Percentiles rank a stretch among this genome's conserved stretches.
Conservation (phyloP, 2,329 filamentous ascomycete species). For the Xylariaceae sp. region DNA sequence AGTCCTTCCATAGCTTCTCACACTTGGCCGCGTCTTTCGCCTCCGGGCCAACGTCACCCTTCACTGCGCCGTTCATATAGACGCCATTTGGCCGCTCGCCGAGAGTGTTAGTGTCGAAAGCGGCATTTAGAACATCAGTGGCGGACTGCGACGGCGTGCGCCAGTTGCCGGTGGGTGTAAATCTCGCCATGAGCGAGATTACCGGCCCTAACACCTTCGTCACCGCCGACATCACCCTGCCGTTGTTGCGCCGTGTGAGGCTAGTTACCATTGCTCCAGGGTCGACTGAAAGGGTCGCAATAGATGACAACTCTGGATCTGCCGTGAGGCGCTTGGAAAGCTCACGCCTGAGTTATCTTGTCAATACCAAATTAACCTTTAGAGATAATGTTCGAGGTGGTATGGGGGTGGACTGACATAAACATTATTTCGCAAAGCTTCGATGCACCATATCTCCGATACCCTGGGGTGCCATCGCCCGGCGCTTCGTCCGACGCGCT, state of each 20-base stretch:
- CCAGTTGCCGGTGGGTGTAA: constrained; percentile 31
- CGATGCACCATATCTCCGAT: constrained; percentile 42
- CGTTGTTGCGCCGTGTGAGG: constrained; percentile 26
- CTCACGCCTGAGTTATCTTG: constrained; percentile 32
- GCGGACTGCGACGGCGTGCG: constrained; percentile 40
- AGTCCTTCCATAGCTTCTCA: constrained; percentile 40
- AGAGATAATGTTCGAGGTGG: background rate
- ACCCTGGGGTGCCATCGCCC: constrained; percentile 28
- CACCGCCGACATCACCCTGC: background rate
- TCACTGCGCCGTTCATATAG: constrained; percentile 39
- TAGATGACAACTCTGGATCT: constrained; percentile 36
- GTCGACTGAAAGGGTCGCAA: constrained; percentile 43
- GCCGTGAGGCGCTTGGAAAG: constrained; percentile 37
- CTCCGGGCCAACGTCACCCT: constrained; percentile 30
- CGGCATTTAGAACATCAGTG: constrained; percentile 38
- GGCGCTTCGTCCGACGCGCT: constrained; percentile 34
- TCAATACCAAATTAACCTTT: background rate
- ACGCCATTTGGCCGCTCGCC: constrained; percentile 41
- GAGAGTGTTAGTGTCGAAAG: constrained; percentile 34
- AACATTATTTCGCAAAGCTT: constrained; percentile 44
- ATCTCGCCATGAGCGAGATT: constrained; percentile 6
- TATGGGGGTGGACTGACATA: constrained; percentile 30
- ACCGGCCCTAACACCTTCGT: constrained; percentile 27
- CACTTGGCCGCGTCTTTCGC: constrained; percentile 38
- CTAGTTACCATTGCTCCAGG: constrained; percentile 42